Evolutionary conservation across 768 basidiomycete species (phyloP), one percentile per base, ranked within the genome.

Genomic region (Strobilomyces dryophilus): DNA sequence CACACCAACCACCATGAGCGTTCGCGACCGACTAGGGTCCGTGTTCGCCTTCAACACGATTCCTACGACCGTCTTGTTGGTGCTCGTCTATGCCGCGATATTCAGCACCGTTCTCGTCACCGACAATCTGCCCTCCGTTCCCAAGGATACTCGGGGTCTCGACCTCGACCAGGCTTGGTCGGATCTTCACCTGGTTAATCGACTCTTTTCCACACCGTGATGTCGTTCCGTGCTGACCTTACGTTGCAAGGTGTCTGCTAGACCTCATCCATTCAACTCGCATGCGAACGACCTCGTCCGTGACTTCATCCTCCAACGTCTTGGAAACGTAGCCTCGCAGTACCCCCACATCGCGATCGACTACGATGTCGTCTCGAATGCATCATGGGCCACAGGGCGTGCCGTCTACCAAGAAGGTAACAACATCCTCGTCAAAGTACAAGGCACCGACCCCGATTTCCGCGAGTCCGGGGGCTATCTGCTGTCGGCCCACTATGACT

Each of bases 401-500:
- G 54, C 61, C 62, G 53, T 62, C 68, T 86, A 88, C 61, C 86
- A 84, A 56, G 84, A 88, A 63, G 80, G 81, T 5, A 82, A 73
- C 18, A 90, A 90, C 55, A 72, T 89, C 24, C 69, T 89, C 5
- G 80, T 87, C 42, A 87, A 81, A 61, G 66, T 87, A 26, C 74
- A 80, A 49, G 85, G 84, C 1, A 75, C 73, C 0, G 75, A 79
- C 17, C 61, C 69, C 6, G 54, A 59, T 7, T 66, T 63, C 24
- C 54, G 61, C 17, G 51, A 66, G 14, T 66, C 55, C 21, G 74
- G 74, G 5, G 83, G 73, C 18, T 83, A 88, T 3, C 66, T 92
- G 10, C 83, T 92, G 54, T 90, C 88, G 0, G 88, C 89, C 2
- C 91, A 92, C 62, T 91, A 81, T 65, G 89, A 90, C 69, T 89